Percentiles rank a stretch among this genome's conserved stretches.
Conservation (phyloP, 140 eudicot genomes). For the Ambrosia hybrid region DNA sequence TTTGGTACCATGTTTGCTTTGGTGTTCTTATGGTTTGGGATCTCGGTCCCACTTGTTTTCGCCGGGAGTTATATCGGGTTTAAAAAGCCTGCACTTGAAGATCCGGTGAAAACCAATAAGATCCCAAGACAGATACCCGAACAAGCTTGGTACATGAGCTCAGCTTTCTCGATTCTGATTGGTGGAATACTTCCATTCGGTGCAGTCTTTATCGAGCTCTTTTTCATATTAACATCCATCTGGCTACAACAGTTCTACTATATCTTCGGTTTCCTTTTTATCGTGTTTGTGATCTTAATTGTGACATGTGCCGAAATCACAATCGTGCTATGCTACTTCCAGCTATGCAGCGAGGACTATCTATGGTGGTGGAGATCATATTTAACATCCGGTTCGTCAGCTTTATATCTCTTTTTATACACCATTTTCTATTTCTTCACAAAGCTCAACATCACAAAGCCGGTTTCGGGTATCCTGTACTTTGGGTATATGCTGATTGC, state of each 20-base stretch:
- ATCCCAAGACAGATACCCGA: conserved; percentile 64
- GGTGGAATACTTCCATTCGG: conserved; percentile 65
- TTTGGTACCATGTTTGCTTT: conserved; percentile 65
- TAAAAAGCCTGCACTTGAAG: conserved; percentile 49
- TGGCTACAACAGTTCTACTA: conserved; percentile 62
- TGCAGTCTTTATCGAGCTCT: conserved; percentile 61
- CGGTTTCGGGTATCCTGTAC: conserved; percentile 51
- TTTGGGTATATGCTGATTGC: conserved; percentile 59
- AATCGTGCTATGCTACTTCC: conserved; percentile 60
- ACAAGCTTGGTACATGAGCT: conserved; percentile 64
- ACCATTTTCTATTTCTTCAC: conserved; percentile 54
- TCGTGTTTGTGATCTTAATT: conserved; percentile 46
- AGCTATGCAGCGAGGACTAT: conserved; percentile 58
- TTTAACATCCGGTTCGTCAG: conserved; percentile 53
- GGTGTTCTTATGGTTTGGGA: conserved; percentile 63
- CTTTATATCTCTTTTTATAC: conserved; percentile 47
- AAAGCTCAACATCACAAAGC: conserved; percentile 52
- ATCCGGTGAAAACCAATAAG: conserved; percentile 59
- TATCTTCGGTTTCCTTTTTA: conserved; percentile 58
- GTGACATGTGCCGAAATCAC: conserved; percentile 60
- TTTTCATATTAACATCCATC: conserved; percentile 50
- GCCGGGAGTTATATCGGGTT: conserved; percentile 59
- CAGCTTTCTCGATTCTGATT: conserved; percentile 50
- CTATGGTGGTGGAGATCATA: conserved; percentile 64
- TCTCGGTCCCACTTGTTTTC: conserved; percentile 62